These are phyloP conservation scores for Basipetospora chlamydospora DNA, from an alignment of 2,329 filamentous ascomycete genomes.

Conservation along the genomic window DNA sequence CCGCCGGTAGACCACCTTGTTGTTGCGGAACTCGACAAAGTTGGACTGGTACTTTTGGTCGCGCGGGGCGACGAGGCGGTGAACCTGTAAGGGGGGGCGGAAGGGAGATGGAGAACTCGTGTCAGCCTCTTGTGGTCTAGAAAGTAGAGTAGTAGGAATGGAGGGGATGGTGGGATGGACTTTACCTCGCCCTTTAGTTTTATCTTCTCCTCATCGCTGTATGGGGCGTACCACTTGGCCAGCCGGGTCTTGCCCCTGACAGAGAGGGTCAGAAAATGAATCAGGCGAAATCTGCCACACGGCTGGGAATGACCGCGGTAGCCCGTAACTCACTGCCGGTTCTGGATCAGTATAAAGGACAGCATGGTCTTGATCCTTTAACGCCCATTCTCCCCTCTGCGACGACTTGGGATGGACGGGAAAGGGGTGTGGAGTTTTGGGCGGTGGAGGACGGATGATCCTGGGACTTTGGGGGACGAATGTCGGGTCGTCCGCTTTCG, in stretches of 20 bases:
- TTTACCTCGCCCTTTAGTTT: constrained; percentile 92
- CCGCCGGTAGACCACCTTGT: constrained; percentile 93
- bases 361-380: constrained; percentile 32
- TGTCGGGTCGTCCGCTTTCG: too few species aligned
- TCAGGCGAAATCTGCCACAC: neutral
- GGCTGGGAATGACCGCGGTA: neutral
- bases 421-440: neutral
- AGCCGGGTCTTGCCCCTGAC: constrained; percentile 89
- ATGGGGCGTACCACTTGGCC: constrained; percentile 97
- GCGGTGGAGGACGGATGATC: neutral
- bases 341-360: constrained; percentile 75
- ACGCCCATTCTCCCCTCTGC: neutral
- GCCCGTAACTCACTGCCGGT: constrained; percentile 55
- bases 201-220: constrained; percentile 97
- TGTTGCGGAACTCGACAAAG: constrained; percentile 91
- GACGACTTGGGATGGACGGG: neutral
- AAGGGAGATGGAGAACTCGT: neutral
- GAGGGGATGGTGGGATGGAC: constrained; percentile 7
- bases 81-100: constrained; percentile 44
- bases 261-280: neutral
- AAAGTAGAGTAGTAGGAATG: neutral
- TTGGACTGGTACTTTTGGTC: constrained; percentile 99
- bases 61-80: constrained; percentile 90
- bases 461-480: neutral
- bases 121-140: too few species aligned